Evolutionary conservation across 768 basidiomycete species (phyloP).

Genomic region (Lactarius vividus): DNA sequence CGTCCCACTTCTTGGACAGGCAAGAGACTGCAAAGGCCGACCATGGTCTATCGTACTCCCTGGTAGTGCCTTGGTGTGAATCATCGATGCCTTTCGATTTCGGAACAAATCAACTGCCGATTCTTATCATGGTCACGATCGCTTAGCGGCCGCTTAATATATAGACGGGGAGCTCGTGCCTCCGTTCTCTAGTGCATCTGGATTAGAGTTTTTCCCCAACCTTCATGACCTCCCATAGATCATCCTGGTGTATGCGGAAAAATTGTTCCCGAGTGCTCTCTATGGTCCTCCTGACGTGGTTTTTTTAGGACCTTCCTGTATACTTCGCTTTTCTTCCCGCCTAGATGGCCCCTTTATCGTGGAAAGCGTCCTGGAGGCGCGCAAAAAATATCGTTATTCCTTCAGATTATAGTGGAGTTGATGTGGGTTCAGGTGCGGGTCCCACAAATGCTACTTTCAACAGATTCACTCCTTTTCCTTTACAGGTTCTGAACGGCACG

Average conservation of each 20-base stretch:
- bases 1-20: no score
- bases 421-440: constrained; percentile 5
- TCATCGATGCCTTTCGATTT: not conserved
- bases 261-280: not conserved
- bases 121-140: not conserved
- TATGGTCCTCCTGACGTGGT: not conserved
- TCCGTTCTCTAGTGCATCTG: not conserved
- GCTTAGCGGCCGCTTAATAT: not conserved
- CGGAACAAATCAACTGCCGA: not conserved
- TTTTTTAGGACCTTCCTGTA: not conserved
- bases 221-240: not conserved
- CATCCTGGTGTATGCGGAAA: not conserved
- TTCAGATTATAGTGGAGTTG: constrained; percentile 1
- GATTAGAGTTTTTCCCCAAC: not conserved
- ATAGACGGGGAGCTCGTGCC: no score
- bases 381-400: not conserved
- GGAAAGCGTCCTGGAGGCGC: constrained; percentile 18
- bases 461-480: not conserved
- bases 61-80: not conserved
- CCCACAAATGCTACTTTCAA: not conserved
- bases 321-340: not conserved
- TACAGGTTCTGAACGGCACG: constrained; percentile 3
- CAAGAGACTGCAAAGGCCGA: not conserved
- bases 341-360: constrained; percentile 16
- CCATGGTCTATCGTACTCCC: not conserved